Percentiles rank a stretch among this genome's conserved stretches.
Evolutionary conservation across 1,284 basidiomycete species (phyloP).

Genomic region (Ustilago loliicola): DNA sequence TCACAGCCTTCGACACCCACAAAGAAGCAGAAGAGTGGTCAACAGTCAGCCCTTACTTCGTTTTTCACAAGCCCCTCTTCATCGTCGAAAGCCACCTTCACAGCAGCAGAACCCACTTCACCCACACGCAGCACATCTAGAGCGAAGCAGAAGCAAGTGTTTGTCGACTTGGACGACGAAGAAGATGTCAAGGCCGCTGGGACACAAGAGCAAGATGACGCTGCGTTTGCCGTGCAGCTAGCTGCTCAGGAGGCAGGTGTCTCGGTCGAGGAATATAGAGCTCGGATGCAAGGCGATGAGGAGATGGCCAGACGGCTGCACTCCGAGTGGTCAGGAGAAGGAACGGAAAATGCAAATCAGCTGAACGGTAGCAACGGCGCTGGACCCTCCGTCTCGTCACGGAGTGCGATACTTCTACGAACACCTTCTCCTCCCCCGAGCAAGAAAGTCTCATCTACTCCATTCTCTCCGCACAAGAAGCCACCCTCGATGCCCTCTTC

Average conservation of each 20-base stretch:
- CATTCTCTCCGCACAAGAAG: not conserved
- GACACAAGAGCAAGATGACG: conserved; percentile 41
- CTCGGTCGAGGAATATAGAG: conserved; percentile 20
- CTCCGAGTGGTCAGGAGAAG: conserved; percentile 33
- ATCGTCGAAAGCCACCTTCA: conserved; percentile 11
- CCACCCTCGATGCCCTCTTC: conserved; percentile 4
- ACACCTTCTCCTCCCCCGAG: conserved; percentile 4
- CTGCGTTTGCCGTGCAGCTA: conserved; percentile 40
- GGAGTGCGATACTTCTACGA: not conserved
- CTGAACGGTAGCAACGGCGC: not conserved
- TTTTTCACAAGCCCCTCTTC: conserved; percentile 49
- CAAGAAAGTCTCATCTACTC: not conserved
- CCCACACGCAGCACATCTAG: conserved; percentile 15
- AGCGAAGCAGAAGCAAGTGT: conserved; percentile 24
- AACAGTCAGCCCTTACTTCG: conserved; percentile 45
- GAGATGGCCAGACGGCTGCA: conserved; percentile 49
- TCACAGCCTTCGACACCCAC: conserved; percentile 36
- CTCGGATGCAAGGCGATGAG: conserved; percentile 40
- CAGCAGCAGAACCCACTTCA: conserved; percentile 12
- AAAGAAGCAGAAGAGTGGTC: conserved; percentile 34
- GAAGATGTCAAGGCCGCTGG: not conserved
- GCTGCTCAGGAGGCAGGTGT: conserved; percentile 41
- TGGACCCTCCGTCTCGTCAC: not conserved
- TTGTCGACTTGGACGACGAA: not conserved
- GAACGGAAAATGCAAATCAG: not conserved